Base-by-base conservation (phyloP, 129 eudicot species). In the Pittosporum tobira region DNA sequence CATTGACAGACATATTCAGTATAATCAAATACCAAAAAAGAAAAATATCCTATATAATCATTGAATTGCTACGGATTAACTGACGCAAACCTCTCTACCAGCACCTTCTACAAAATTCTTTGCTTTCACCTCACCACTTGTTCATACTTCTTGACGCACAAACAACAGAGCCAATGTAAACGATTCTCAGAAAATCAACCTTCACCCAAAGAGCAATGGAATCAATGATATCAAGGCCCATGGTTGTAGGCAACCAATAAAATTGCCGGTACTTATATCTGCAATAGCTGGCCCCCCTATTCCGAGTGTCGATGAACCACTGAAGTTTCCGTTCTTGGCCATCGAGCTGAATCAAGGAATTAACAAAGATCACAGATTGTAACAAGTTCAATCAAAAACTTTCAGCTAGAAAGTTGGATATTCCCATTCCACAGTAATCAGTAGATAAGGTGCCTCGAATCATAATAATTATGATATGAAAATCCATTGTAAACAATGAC, bases 271-370 rank as follows among this genome's bases (percentile, higher is more conserved):
- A 53, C 65, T 77, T 19, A 51, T 48, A 62, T 80, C 73, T 54
- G 60, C 74, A 44, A 52, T 52, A 10, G 70, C 59, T 48, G 67
- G 64, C 9, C 61, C 66, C 9, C 61, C 66, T 2, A 29, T 13
- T 34, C 69, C 78, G 19, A 27, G 66, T 0, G 57, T 21, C 21
- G 52, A 40, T 25, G 75, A 49, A 30, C 76, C 78, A 2, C 63
- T 45, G 4, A 64, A 15, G 69, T 56, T 77, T 18, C 69, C 75
- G 29, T 51, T 66, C 42, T 59, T 57, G 11, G 51, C 57, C 21
- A 36, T 64, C 36, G 43, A 23, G 52, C 83, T 78, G 79, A 72
- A 72, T 31, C 69, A 64, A 20, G 28, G 3, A 9, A 50, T 14
- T 1, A 38, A 11, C 10, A 30, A 25, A 16, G 3, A 54, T 9